Evolutionary conservation across 2,329 filamentous ascomycete genomes (phyloP).

Genomic region (Cercospora beticola): DNA sequence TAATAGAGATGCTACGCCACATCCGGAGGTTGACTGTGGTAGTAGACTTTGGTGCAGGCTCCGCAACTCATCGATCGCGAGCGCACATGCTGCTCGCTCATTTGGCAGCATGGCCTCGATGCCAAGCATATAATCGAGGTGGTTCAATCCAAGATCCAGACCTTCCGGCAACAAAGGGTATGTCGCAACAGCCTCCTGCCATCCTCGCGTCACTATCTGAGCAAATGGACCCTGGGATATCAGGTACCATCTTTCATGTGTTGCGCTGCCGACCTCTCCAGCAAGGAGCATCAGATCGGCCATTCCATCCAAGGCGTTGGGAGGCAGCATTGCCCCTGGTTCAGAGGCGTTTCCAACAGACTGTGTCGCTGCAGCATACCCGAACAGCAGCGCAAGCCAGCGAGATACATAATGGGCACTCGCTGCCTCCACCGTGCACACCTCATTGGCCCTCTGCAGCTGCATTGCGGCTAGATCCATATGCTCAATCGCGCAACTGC

Average conservation of each 20-base stretch:
- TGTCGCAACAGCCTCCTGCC: conserved; percentile 22
- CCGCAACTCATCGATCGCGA: conserved; percentile 31
- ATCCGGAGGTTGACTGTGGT: background rate
- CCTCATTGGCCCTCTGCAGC: conserved; percentile 25
- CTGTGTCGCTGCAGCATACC: conserved; percentile 20
- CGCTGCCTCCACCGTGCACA: conserved; percentile 30
- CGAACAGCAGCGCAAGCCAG: conserved; percentile 34
- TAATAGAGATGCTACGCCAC: conserved; percentile 32
- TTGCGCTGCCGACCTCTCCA: conserved; percentile 30
- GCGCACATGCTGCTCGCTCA: conserved; percentile 28
- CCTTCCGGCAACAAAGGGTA: conserved; percentile 28
- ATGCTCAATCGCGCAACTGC: conserved; percentile 34
- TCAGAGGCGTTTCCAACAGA: background rate
- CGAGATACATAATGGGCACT: conserved; percentile 33
- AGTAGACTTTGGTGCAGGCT: conserved; percentile 19
- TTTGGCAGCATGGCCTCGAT: conserved; percentile 33
- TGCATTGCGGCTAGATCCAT: conserved; percentile 33
- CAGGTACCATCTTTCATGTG: conserved; percentile 32
- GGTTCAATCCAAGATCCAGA: conserved; percentile 34
- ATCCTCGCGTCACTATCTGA: conserved; percentile 30
- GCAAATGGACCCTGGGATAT: conserved; percentile 35
- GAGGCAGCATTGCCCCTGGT: conserved; percentile 22
- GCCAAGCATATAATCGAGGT: conserved; percentile 37
- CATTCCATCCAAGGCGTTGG: conserved; percentile 33
- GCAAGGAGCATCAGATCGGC: conserved; percentile 33